Base-by-base conservation (phyloP, 257 asterid genomes). In the Handroanthus guayacan region DNA sequence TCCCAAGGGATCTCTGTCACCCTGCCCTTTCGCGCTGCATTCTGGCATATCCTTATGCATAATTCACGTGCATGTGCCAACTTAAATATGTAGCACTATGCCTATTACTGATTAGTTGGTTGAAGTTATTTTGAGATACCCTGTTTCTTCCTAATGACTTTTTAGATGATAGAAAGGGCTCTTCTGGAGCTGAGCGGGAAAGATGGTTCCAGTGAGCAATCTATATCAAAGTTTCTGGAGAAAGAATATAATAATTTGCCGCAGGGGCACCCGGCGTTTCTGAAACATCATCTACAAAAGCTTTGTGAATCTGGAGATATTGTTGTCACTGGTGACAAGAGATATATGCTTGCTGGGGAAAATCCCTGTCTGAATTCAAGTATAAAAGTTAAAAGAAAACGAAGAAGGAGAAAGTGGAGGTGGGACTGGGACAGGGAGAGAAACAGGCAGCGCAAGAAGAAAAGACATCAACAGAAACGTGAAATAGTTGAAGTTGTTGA, bases 91-190 rank as follows among this genome's bases (percentile, higher is more conserved):
- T n/a, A 44, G 5, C 36, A 31, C 16, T 11, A n/a, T 10, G 50
- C 48, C 43, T 75, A 18, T 62, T 76, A 9, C 31, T 16, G 34
- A 17, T 48, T 45, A 36, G 16, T 47, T 58, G 14, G 37, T 63
- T 47, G 57, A 74, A 34, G 51, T 45, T 69, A 56, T 37, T 61
- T 9, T 38, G 16, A 47, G 38, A 65, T 2, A 13, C 11, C 25
- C 34, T 43, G 9, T 48, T 31, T 47, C 64, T 75, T 34, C 37
- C 52, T 71, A 50, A 25, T 66, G 37, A 31, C 63, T 36, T 69
- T 50, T 36, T 86, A 89, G 96, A 92, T 90, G 93, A 90, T 92
- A 75, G 77, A 75, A 50, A 65, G 70, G 54, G 93, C 95, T 38
- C 74, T 90, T 43, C 17, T n/a, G 3, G 83, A 75, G 78, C 69